Percentiles rank a stretch among this genome's conserved stretches.
These are phyloP conservation scores for Suillus subaureus DNA, from an alignment of 768 basidiomycete genomes.

Conservation along the genomic window DNA sequence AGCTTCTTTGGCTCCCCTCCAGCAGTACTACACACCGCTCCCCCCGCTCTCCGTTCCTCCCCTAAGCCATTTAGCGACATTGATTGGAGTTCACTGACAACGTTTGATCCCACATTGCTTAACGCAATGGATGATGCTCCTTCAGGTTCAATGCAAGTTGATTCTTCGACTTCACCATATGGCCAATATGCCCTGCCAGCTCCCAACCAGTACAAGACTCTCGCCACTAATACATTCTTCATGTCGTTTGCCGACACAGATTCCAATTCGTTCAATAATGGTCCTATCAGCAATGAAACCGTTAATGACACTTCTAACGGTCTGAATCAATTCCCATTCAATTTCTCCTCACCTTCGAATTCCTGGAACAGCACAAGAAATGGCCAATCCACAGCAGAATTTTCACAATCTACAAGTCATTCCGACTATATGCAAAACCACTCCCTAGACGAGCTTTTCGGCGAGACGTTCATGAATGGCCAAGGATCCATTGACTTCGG, in stretches of 20 bases:
- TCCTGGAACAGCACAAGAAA: conserved; percentile 25
- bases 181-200: conserved; percentile 49
- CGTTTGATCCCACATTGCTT: conserved; percentile 71
- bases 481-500: conserved; percentile 37
- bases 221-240: conserved; percentile 83
- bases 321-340: conserved; percentile 48
- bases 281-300: conserved; percentile 12
- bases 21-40: conserved; percentile 22
- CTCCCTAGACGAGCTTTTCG: conserved; percentile 49
- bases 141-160: conserved; percentile 56
- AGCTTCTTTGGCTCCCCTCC: conserved; percentile 29
- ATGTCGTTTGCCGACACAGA: conserved; percentile 77
- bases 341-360: conserved; percentile 39
- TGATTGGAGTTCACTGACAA: conserved; percentile 68
- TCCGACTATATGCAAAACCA: conserved; percentile 29
- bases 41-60: conserved; percentile 36
- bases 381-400: conserved; percentile 31
- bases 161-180: conserved; percentile 50
- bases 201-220: conserved; percentile 67
- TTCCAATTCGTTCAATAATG: conserved; percentile 30
- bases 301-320: conserved; percentile 18
- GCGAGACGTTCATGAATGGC: conserved; percentile 37
- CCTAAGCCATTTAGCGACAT: conserved; percentile 30
- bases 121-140: conserved; percentile 66
- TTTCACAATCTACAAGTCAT: conserved; percentile 20